Evolutionary conservation across 345 rosid genomes (phyloP).

Genomic region (Triadica sebifera): DNA sequence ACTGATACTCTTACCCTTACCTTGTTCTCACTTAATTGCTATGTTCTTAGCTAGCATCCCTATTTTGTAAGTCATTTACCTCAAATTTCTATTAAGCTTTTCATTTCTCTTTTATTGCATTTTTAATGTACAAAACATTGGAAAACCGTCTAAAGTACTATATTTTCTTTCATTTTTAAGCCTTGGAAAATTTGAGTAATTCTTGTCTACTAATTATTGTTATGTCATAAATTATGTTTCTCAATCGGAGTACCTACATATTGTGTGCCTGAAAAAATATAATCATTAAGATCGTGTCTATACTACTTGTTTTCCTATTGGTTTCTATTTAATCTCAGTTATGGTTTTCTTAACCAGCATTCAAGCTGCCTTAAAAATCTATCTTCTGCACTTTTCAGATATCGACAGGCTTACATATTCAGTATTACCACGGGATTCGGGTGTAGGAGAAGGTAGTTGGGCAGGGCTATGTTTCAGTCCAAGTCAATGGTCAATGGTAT

Average conservation of each 20-base stretch:
- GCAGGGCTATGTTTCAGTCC: conserved; percentile 74
- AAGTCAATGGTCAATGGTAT: conserved; percentile 61
- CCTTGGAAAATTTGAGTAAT: neutral
- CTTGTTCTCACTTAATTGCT: too few species aligned
- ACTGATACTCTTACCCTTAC: too few species aligned
- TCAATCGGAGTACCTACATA: too few species aligned
- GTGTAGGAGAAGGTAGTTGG: conserved; percentile 75
- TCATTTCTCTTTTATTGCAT: too few species aligned
- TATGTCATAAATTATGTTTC: neutral
- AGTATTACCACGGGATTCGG: conserved; percentile 59
- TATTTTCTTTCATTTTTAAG: neutral
- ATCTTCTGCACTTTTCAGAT: conserved; percentile 41
- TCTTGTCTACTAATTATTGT: neutral
- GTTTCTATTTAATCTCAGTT: conserved; percentile 3
- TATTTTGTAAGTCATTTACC: too few species aligned
- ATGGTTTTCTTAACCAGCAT: neutral
- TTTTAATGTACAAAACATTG: neutral
- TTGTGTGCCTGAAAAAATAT: neutral
- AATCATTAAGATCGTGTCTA: neutral
- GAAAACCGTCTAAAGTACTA: neutral
- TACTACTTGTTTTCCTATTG: neutral
- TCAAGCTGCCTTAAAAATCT: conserved; percentile 23
- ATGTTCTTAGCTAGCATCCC: too few species aligned
- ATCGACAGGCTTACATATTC: conserved; percentile 52
- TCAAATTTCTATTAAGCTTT: too few species aligned